Conservation (phyloP, 805 yeast genomes). For the Cyberlindnera saturnus region DNA sequence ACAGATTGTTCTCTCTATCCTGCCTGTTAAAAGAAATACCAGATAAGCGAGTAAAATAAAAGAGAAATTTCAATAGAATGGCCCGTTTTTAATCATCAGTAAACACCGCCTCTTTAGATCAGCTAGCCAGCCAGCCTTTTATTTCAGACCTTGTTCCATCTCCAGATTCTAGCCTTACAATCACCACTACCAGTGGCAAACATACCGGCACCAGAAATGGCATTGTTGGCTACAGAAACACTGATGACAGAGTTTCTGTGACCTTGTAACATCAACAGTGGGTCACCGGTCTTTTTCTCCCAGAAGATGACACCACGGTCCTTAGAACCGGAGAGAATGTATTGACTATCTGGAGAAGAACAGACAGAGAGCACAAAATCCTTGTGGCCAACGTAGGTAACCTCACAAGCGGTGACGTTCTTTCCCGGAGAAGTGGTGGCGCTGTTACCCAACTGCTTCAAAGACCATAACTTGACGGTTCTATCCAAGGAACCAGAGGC, state of each 20-base stretch:
- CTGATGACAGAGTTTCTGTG: conserved; percentile 94
- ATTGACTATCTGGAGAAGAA: conserved; percentile 87
- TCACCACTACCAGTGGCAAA: conserved; percentile 98
- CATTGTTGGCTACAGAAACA: conserved; percentile 83
- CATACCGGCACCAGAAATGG: conserved; percentile 66
- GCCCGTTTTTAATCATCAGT: background rate
- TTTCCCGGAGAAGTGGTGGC: conserved; percentile 31
- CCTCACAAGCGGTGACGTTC: conserved; percentile 63
- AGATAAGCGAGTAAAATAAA: background rate
- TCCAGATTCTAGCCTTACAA: conserved; percentile 96
- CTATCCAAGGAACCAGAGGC: conserved; percentile 94
- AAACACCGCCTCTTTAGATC: background rate
- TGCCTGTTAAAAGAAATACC: too few relatives aligned
- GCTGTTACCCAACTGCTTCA: conserved; percentile 50
- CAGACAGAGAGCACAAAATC: conserved; percentile 94
- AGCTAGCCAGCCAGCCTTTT: conserved; percentile 12
- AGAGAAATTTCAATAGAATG: background rate
- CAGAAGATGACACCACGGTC: conserved; percentile 96
- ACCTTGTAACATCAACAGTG: conserved; percentile 92
- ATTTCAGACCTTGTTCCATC: conserved; percentile 49
- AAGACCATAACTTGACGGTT: conserved; percentile 93
- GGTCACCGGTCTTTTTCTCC: conserved; percentile 90
- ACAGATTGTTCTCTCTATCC: background rate
- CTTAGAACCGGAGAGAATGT: conserved; percentile 89
- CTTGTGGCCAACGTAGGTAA: conserved; percentile 91